Base-by-base conservation (phyloP, 1,139 yeast genomes). In the Yamadazyma trypodendri region DNA sequence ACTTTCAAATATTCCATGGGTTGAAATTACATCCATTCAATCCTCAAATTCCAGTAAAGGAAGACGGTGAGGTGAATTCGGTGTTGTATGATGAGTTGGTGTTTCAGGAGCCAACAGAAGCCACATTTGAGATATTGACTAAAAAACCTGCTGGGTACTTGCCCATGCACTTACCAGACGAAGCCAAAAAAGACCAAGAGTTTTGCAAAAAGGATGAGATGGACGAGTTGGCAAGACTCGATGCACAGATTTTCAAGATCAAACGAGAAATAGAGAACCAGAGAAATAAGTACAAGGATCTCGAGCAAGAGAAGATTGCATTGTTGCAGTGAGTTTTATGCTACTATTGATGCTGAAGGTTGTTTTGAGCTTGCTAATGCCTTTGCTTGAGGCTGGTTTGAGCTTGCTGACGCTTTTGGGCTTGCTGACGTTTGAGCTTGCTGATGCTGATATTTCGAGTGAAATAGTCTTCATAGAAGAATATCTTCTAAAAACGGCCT, bases 81-180 rank as follows among this genome's bases (percentile, higher is more conserved):
- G 77, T 85, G 4, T 68, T 84, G 32, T 92, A 84, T 55, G 98
- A 92, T 55, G 98, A 92, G 58, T 67, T 92, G 27, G 96, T 92
- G 9, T 92, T 94, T 55, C 89, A 86, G 56, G 99, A 92, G 57
- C 99, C 99, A 2, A 89, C 97, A 2, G 97, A 92, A 51, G 75
- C 75, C 21, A 79, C 89, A 60, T 90, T 92, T 60, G 87, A 84
- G 48, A 65, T 81, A 6, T 70, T 92, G 51, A 87, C 96, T 8
- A 63, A 74, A 32, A 73, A 76, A 42, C 95, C 97, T 2, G 83
- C 88, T 22, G 85, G 87, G 36, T 54, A 84, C 38, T 62, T 89
- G 32, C 94, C 95, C 1, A 75, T 79, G 37, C 72, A 71, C 43
- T 70, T 79, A 40, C 53, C 74, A 2, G 73, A 65, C 33, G 69